Conservation (phyloP, 176 grass and related monocot genomes). For the Musa acuminata region DNA sequence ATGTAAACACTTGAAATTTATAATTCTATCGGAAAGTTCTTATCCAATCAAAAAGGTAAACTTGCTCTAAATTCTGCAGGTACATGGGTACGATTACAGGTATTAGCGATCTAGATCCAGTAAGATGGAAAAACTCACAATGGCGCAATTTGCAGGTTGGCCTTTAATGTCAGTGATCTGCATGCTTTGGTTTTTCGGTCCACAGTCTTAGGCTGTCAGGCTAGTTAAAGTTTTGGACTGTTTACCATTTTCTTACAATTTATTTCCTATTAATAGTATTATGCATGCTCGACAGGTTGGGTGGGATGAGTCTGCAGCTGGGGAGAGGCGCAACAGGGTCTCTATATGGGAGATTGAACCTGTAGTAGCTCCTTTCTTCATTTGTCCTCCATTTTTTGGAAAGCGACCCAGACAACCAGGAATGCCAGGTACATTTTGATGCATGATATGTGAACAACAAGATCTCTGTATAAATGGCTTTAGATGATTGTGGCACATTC, state of each 20-base stretch:
- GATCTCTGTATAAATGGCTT: not conserved
- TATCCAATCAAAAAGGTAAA: not conserved
- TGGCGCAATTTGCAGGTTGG: constrained; percentile 94
- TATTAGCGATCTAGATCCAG: constrained; percentile 86
- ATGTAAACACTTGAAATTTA: not conserved
- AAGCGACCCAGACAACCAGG: constrained; percentile 76
- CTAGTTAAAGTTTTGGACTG: not conserved
- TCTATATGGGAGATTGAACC: constrained; percentile 98
- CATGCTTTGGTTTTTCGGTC: not conserved
- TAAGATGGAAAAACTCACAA: constrained; percentile 98
- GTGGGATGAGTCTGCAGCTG: constrained; percentile 97
- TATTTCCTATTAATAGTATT: constrained; percentile 15
- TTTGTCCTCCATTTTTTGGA: constrained; percentile 95
- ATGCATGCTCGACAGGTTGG: constrained; percentile 49
- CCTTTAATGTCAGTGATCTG: constrained; percentile 1
- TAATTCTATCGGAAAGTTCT: not conserved
- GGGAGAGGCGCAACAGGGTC: constrained; percentile 81
- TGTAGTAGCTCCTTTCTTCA: constrained; percentile 81
- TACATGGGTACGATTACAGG: constrained; percentile 99
- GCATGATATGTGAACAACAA: not conserved
- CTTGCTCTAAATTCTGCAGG: constrained; percentile 30
- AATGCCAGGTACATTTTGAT: constrained; percentile 21
- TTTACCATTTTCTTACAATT: not conserved
- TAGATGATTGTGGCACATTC: not conserved
- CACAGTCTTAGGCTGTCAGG: not conserved